A percentile compares a stretch with the other conserved stretches of the same genome.
Conservation (phyloP, 805 yeast genomes). For the Naumovozyma dairenensis region DNA sequence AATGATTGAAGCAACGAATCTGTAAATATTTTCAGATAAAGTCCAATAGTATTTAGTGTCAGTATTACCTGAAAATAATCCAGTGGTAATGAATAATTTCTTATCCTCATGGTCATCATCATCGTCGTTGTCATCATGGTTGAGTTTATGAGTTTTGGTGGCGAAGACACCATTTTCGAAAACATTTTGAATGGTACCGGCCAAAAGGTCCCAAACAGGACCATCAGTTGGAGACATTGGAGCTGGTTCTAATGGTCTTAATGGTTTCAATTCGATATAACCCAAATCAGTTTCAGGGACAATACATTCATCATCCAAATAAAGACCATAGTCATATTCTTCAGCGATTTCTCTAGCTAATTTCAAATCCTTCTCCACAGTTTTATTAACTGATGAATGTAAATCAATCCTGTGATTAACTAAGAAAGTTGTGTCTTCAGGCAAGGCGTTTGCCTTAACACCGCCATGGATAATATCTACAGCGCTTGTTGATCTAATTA, state of each 20-base stretch:
- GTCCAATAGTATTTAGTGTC: conserved; percentile 54
- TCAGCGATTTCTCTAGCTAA: conserved; percentile 37
- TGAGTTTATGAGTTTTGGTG: not conserved
- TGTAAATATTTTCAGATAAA: conserved; percentile 43
- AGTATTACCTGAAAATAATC: conserved; percentile 48
- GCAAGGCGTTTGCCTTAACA: conserved; percentile 65
- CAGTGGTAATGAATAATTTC: conserved; percentile 35
- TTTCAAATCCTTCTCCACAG: conserved; percentile 30
- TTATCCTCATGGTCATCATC: conserved; percentile 11
- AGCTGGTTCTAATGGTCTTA: conserved; percentile 30
- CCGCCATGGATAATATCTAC: conserved; percentile 63
- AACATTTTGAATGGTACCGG: conserved; percentile 47
- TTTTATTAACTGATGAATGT: conserved; percentile 41
- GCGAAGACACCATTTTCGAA: conserved; percentile 39
- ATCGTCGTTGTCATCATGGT: no score
- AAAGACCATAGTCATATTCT: conserved; percentile 40
- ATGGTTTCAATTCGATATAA: conserved; percentile 18
- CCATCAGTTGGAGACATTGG: conserved; percentile 31
- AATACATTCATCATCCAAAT: conserved; percentile 14
- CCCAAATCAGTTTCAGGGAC: conserved; percentile 24
- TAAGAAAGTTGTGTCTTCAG: conserved; percentile 46
- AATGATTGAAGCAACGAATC: conserved; percentile 30
- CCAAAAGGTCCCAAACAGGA: conserved; percentile 34
- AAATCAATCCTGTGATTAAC: conserved; percentile 59
- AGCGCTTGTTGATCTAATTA: conserved; percentile 57